Base-by-base conservation (phyloP, 768 basidiomycete genomes). In the Pluteus cervinus region DNA sequence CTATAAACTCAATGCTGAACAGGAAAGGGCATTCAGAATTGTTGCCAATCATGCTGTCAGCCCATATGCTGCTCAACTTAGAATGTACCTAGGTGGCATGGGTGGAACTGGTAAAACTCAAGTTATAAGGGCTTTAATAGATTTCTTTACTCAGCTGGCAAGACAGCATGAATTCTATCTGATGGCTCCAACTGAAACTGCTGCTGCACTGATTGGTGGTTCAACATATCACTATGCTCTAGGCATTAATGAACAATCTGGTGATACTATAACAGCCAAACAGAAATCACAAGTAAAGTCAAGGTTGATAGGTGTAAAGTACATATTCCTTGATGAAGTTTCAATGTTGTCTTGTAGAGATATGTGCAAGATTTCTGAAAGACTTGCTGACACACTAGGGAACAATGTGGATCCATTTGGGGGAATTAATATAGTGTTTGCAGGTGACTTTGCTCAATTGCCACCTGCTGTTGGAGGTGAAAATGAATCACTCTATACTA, bases 41-140 rank as follows among this genome's bases (percentile, higher is more conserved):
- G 45, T 63, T n/a, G 52, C 54, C 4, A 46, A 60, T 28, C 61
- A 61, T 49, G 33, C 11, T 23, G 20, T 11, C 3, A 18, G 4
- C 7, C 3, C 7, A 24, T 8, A 14, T 30, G 48, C 43, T 4
- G 46, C 49, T 1, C 58, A 51, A 14, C 34, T 66, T 0, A 45
- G 45, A 32, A 57, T 66, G 58, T 56, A 61, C 31, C 28, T 63
- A 3, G 58, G 55, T 16, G 62, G 62, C 3, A 52, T 56, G 42
- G 59, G 56, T 29, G 62, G 61, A 0, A 60, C 60, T 8, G 58
- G 61, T 0, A 65, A 63, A 39, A 48, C 54, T 0, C 53, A 56
- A 21, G 58, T 65, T 0, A 46, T 65, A 2, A 43, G 54, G 31
- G 51, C 59, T 12, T 3, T 57, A 7, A 36, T 49, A 3, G 4